Conservation (phyloP, 2,329 filamentous ascomycete species). For the Trichoderma simmonsii region DNA sequence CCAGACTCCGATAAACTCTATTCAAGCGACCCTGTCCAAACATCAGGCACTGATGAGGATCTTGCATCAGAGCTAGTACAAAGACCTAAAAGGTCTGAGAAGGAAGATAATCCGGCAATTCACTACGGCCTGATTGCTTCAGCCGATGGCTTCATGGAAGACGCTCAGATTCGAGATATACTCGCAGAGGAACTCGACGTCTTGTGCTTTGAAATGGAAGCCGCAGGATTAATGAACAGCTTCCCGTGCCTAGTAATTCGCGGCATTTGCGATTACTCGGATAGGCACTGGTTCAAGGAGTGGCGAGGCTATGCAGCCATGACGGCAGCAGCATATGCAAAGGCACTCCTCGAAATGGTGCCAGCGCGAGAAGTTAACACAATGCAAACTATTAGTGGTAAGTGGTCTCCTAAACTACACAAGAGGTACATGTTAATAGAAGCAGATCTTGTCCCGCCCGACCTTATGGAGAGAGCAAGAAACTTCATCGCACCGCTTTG, state of each 20-base stretch:
- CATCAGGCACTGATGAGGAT: fast-evolving
- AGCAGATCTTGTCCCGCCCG: not conserved
- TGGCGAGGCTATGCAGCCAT: not conserved
- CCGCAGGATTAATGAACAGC: conserved; percentile 22
- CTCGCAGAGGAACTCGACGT: not conserved
- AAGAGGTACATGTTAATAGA: not conserved
- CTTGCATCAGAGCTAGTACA: not conserved
- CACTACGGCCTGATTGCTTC: not conserved
- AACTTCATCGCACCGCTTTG: not conserved
- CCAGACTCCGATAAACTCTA: not conserved
- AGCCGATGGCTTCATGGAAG: not conserved
- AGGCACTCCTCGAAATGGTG: not conserved
- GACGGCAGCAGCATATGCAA: not conserved
- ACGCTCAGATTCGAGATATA: not conserved
- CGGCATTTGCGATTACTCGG: not conserved
- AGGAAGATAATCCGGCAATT: not conserved
- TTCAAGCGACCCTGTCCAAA: not conserved
- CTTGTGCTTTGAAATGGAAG: not conserved
- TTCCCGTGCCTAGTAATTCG: not conserved
- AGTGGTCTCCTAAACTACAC: not conserved
- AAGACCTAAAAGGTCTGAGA: not conserved
- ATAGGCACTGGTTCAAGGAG: not conserved
- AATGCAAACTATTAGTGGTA: not conserved
- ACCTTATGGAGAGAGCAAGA: not conserved
- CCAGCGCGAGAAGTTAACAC: fast-evolving